A percentile compares a stretch with the other conserved stretches of the same genome.
Evolutionary conservation across 2,329 filamentous ascomycete species (phyloP).

Genomic region (Xylaria hypoxylon): DNA sequence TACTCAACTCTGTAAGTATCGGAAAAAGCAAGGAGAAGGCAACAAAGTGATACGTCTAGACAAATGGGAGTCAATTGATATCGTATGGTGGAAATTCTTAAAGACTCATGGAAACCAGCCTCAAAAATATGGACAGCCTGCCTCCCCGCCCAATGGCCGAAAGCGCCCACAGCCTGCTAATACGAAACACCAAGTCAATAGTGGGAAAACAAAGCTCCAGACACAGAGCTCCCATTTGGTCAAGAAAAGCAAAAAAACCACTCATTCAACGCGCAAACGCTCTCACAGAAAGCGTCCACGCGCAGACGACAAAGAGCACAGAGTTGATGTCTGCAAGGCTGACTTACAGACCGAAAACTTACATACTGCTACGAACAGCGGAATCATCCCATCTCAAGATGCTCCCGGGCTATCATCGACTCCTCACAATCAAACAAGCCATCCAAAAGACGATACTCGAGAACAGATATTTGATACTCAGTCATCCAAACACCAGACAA

Average conservation of each 20-base stretch:
- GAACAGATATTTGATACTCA: background rate
- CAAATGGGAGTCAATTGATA: constrained; percentile 17
- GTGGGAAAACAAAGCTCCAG: background rate
- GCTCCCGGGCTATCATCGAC: no score
- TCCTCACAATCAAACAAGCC: background rate
- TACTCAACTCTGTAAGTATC: constrained; percentile 17
- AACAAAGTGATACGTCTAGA: background rate
- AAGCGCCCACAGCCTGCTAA: background rate
- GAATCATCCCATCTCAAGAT: background rate
- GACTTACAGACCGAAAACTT: background rate
- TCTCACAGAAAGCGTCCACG: background rate
- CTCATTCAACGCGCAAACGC: no score
- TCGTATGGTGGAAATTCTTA: background rate
- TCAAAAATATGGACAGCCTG: background rate
- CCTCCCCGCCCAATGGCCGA: background rate
- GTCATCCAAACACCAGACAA: background rate
- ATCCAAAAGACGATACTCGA: background rate
- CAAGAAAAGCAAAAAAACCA: background rate
- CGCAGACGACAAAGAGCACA: background rate
- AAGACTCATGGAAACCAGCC: background rate
- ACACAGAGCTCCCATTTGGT: background rate
- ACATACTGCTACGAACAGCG: background rate
- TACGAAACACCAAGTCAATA: background rate
- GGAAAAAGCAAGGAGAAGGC: background rate
- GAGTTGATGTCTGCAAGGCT: background rate